Evolutionary conservation across 176 grass and related monocot genomes (phyloP), one percentile per base, ranked within the genome.

Genomic region (Aegilops tauschii): DNA sequence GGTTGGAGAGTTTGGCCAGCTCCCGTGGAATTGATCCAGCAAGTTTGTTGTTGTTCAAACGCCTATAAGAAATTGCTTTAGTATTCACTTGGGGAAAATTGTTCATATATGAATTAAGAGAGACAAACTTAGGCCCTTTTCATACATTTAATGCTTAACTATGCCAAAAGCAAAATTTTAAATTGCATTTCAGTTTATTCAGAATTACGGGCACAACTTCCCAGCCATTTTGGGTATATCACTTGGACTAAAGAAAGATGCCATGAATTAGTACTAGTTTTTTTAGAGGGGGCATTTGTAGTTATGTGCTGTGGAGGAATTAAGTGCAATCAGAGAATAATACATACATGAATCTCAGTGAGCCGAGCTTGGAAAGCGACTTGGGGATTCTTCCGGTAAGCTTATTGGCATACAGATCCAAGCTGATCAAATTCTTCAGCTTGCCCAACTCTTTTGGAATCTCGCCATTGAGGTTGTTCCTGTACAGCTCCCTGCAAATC

Each of bases 1-100:
- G 90, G 69, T 92, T 98, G 68, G 93, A 90, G 62, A 98, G 94
- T 74, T 87, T 82, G 61, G 83, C 85, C 21, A 98, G 90, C 90
- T 94, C 97, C 84, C 92, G 88, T 69, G 97, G 97, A 90, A 98
- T 96, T 29, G 94, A 93, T 88, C 97, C 97, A 21, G 88, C 87
- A 80, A 98, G 88, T 36, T 91, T 93, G 59, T 98, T 98, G 74
- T 93, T 89, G 69, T 98, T 98, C 88, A 98, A 80, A 39, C 97
- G 92, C 87, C 97, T 98, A 61, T 61, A 36, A 82, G 9, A 68
- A 70, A 90, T 32, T 18, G 45, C 4, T 77, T 79, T 49, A 88
- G 61, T 72, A 25, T 18, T 42, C 54, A 31, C 61, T 82, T 59
- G 29, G 67, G 32, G 17, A 81, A 71, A 52, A 3, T 14, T 77